Evolutionary conservation across 371 early-diverging fungal species (phyloP), one percentile per base, ranked within the genome.

Genomic region (Encephalitozoon romaleae): DNA sequence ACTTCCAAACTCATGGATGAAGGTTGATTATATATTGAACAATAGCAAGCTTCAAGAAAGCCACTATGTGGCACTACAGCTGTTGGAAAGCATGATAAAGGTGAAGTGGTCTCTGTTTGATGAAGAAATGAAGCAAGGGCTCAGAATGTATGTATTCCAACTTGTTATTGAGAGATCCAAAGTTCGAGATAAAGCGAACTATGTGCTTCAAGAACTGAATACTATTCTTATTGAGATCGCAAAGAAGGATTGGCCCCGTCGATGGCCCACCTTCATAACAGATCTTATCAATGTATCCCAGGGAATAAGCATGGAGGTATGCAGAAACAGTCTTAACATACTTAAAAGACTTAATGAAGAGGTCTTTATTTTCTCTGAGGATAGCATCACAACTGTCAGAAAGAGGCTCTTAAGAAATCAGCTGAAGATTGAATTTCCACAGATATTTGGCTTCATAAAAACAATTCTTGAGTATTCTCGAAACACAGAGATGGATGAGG

Each of bases 181-280:
- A 39, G 55, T 23, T 18, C 64, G 53, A 49, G 55, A 12, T 21
- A 66, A 49, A 26, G 81, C 42, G 25, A 78, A 79, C 15, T 65
- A 68, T 18, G 55, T 77, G 6, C 74, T 84, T 21, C 76, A 78
- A n/a, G 84, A 85, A 42, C 72, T 84, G 30, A 84, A 83, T 69
- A 49, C 55, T 32, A 72, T 82, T 49, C 77, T 81, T 51, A 73
- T 77, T 30, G 85, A 94, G 91, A 93, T 99, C 53, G 86, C 97
- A 72, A 99, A 99, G 85, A 94, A 96, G 84, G 99, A 99, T 82
- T 99, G 98, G 98, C 98, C 98, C 15, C 90, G 92, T 72, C 92
- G 94, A 80, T 99, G 98, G 97, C 98, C 98, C 2, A 88, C 88
- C 18, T 97, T 99, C 83, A 95, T 99, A 75, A 90, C 93, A 25